Evolutionary conservation across 306 rosid species (phyloP), one percentile per base, ranked within the genome.

Genomic region (Crataegus laevigata): DNA sequence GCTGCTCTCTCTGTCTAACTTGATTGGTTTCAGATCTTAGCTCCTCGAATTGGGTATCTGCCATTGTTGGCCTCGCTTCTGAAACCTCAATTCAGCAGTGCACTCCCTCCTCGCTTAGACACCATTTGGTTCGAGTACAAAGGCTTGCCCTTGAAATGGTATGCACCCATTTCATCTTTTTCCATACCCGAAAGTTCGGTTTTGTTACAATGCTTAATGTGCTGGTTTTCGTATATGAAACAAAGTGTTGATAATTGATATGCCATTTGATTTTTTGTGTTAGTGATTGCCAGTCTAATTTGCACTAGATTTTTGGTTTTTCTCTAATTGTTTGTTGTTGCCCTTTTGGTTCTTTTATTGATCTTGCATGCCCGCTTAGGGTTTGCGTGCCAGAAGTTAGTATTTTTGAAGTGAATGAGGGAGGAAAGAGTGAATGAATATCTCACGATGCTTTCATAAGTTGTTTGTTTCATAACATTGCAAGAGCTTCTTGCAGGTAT

Each of bases 91-190:
- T 94, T 94, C 91, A 83, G 91, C 71, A 24, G 71, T 43, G 45
- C 96, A 3, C 97, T 94, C 30, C 97, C 99, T 71, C 99, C 99
- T 34, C 96, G 93, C 29, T 80, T 71, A 0, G 99, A 94, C 82
- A 80, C 99, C 47, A 75, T 94, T 74, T 94, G 99, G 99, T 94
- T 94, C 70, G 99, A 94, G 58, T 92, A 86, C 88, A 90, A 85
- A 73, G 97, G 99, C 45, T 82, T 94, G 30, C 96, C 97, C 58
- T 89, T 94, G 72, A 94, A 94, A 78, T 94, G 99, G 98, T 94
- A 80, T 21, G 59, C 32, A 8, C 54, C 54, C 0, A 30, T 17
- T 28, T 28, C 63, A 73, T 26, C 19, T 57, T 65, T 62, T 25
- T 25, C 36, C 22, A 2, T 40, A 61, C 54, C 1, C 0, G 8